phyloP scores from a whole-genome alignment of 1,284 basidiomycete species.

The Tetrapyrgos nigripes region DNA sequence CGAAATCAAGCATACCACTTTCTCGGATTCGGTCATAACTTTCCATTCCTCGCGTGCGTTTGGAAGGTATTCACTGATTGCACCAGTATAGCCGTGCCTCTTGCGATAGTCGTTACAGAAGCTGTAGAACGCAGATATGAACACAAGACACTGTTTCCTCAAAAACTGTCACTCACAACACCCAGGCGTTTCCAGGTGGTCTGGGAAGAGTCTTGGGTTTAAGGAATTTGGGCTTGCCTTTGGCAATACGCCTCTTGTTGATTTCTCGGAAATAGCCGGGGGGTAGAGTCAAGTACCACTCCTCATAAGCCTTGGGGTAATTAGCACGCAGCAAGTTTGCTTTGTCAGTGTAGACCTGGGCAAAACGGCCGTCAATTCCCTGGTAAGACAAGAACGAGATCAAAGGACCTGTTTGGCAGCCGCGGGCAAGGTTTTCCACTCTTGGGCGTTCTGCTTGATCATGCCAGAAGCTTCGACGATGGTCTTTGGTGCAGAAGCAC shows the following conservation, averaged over 20 bases:
- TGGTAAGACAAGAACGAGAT: not conserved
- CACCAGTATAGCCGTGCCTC: not conserved
- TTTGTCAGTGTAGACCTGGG: not conserved
- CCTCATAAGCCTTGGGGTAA: not conserved
- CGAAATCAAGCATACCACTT: slow-evolving; percentile 1
- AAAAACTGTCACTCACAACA: not conserved
- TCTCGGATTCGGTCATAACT: slow-evolving; percentile 5
- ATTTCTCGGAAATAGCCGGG: slow-evolving; percentile 6
- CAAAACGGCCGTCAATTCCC: not conserved
- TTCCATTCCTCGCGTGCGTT: slow-evolving; percentile 2
- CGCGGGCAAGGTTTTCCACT: slow-evolving; percentile 7
- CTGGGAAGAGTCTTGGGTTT: not conserved
- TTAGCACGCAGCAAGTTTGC: not conserved
- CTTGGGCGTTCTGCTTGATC: not conserved
- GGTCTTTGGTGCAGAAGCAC: not conserved
- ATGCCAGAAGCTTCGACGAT: not conserved
- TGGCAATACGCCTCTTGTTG: slow-evolving; percentile 8
- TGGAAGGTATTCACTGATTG: not conserved
- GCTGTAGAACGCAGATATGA: not conserved
- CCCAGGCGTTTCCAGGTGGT: slow-evolving; percentile 5
- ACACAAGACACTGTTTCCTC: not conserved
- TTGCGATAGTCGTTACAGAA: slow-evolving; percentile 1
- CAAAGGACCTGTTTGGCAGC: slow-evolving; percentile 9
- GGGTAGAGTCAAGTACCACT: slow-evolving; percentile 8
- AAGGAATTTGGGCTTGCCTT: not conserved